phyloP scores from a whole-genome alignment of 2,329 filamentous ascomycete genomes.

The Alternaria longipes region DNA sequence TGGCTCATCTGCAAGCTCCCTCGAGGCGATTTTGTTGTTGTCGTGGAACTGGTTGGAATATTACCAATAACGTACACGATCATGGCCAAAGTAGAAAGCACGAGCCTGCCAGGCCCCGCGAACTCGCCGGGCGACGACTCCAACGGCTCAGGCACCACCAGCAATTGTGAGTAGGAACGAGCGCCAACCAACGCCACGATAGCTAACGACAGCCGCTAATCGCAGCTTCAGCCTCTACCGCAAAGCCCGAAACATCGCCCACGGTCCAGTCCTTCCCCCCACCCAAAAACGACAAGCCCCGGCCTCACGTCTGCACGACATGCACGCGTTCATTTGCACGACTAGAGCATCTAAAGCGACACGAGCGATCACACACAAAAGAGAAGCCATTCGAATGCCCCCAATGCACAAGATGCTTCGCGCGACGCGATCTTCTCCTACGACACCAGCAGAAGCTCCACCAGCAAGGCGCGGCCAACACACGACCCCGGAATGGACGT shows the following conservation, averaged over 20 bases:
- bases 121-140: slow-evolving; percentile 43
- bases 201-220: slow-evolving; percentile 30
- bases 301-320: slow-evolving; percentile 91
- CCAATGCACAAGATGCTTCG: slow-evolving; percentile 94
- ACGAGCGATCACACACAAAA: slow-evolving; percentile 97
- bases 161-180: slow-evolving; percentile 42
- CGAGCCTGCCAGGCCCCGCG: slow-evolving; percentile 39
- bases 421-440: slow-evolving; percentile 87
- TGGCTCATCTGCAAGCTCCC: slow-evolving; percentile 7
- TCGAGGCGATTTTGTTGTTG: slow-evolving; percentile 22
- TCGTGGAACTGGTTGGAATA: slow-evolving; percentile 20
- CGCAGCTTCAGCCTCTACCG: slow-evolving; percentile 45
- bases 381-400: slow-evolving; percentile 99
- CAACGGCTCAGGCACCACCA: slow-evolving; percentile 38
- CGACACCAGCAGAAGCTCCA: slow-evolving; percentile 99
- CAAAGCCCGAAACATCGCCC: slow-evolving; percentile 41
- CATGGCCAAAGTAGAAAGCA: slow-evolving; percentile 39
- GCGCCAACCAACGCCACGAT: not conserved
- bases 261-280: slow-evolving; percentile 68
- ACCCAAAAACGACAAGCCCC: slow-evolving; percentile 95
- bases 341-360: slow-evolving; percentile 94
- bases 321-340: slow-evolving; percentile 93
- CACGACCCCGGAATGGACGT: slow-evolving; percentile 81
- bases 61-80: slow-evolving; percentile 24
- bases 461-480: slow-evolving; percentile 87